These are phyloP conservation scores for Wickerhamiella azyma DNA, from an alignment of 805 yeast species.

Conservation along the genomic window DNA sequence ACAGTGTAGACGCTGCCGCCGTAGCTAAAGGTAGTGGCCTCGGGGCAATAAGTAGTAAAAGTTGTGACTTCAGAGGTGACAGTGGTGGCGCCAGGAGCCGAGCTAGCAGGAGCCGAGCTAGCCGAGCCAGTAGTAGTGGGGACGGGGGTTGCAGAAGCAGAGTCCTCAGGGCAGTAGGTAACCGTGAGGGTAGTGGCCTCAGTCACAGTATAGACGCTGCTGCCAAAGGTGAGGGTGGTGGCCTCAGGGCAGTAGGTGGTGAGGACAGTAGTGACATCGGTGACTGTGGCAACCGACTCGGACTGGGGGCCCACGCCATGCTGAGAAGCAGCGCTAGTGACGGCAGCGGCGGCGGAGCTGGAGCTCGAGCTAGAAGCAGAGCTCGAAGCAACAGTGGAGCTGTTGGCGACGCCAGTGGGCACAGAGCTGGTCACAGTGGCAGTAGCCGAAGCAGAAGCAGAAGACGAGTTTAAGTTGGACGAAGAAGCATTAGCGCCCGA, in stretches of 20 bases:
- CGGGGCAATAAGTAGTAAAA: conserved; percentile 39
- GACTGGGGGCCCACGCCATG: too few species aligned
- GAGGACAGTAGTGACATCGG: conserved; percentile 17
- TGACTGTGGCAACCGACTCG: conserved; percentile 5
- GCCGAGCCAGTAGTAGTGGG: background rate
- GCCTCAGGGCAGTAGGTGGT: conserved; percentile 21
- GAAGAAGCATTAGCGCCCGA: conserved; percentile 1
- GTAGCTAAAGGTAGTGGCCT: conserved; percentile 49
- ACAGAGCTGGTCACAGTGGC: background rate
- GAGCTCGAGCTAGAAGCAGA: background rate
- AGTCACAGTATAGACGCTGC: conserved; percentile 19
- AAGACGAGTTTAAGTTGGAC: background rate
- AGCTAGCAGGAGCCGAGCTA: background rate
- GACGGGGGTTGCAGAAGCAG: conserved; percentile 6
- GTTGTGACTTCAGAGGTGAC: conserved; percentile 4
- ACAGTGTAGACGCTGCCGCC: conserved; percentile 61
- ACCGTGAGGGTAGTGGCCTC: conserved; percentile 12
- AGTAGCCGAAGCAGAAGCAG: background rate
- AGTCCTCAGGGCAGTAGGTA: conserved; percentile 12
- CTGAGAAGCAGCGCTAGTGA: too few species aligned
- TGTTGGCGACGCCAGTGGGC: background rate
- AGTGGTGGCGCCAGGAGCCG: background rate
- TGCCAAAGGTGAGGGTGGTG: conserved; percentile 18
- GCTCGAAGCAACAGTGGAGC: background rate
- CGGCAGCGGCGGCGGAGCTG: background rate